Conservation (phyloP, 345 rosid species). For the Dipteronia sinensis region DNA sequence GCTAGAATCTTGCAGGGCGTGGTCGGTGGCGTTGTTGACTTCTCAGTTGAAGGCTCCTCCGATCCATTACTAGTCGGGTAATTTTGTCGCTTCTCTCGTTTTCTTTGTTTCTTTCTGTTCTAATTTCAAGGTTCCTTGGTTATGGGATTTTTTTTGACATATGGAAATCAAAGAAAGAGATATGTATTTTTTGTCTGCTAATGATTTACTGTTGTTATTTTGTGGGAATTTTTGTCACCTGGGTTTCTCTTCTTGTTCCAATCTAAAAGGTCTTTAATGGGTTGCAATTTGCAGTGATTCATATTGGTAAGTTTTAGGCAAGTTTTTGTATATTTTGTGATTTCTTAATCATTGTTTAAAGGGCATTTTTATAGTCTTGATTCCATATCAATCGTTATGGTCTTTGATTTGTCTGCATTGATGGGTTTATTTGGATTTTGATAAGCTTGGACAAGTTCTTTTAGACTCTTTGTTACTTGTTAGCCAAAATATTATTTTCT, state of each 20-base stretch:
- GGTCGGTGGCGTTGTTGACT: conserved; percentile 62
- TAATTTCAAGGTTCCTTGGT: conserved; percentile 3
- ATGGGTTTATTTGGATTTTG: conserved; percentile 1
- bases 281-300: conserved; percentile 9
- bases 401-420: background rate
- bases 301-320: conserved; percentile 1
- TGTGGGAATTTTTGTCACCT: conserved; percentile 2
- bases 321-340: background rate
- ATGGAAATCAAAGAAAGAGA: background rate
- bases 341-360: background rate
- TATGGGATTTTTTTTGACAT: conserved; percentile 10
- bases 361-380: background rate
- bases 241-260: conserved; percentile 10
- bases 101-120: background rate
- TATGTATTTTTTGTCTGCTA: background rate
- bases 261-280: background rate
- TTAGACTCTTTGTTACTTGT: background rate
- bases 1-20: conserved; percentile 63
- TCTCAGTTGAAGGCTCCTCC: conserved; percentile 75
- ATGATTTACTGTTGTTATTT: background rate
- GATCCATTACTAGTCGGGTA: conserved; percentile 92
- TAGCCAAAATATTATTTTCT: background rate
- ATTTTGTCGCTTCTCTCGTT: conserved; percentile 7
- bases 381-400: background rate
- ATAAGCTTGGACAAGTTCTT: background rate